Evolutionary conservation across 1,284 basidiomycete species (phyloP).

Genomic region (Ganoderma multipileum): DNA sequence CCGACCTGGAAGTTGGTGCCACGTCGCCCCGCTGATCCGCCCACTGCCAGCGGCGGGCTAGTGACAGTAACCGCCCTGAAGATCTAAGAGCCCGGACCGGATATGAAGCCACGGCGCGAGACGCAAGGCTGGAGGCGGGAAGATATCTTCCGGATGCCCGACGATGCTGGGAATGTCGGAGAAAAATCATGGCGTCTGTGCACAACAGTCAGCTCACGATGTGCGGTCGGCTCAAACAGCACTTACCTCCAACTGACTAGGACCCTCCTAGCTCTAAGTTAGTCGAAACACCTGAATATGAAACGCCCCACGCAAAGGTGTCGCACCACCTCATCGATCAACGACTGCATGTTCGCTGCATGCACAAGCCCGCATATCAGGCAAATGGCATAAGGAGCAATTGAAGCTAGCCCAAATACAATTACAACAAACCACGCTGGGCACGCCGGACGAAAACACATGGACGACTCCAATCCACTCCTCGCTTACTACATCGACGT

Average conservation of each 20-base stretch:
- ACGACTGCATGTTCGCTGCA: not conserved
- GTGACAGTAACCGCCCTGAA: not conserved
- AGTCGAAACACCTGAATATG: not conserved
- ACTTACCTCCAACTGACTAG: not conserved
- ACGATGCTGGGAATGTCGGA: not conserved
- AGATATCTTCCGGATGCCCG: not conserved
- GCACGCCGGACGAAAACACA: not conserved
- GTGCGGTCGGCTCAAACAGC: not conserved
- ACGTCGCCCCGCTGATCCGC: not conserved
- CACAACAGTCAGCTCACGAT: not conserved
- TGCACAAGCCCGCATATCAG: not conserved
- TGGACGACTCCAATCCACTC: not conserved
- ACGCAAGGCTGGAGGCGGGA: not conserved
- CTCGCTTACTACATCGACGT: not conserved
- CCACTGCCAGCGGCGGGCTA: not conserved
- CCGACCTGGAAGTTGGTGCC: not conserved
- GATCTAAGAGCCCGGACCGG: not conserved
- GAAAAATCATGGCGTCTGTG: not conserved
- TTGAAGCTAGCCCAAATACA: not conserved
- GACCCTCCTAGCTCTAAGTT: not conserved
- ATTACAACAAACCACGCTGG: not conserved
- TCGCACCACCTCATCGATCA: too few relatives aligned
- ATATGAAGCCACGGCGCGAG: not conserved
- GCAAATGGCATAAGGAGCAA: not conserved
- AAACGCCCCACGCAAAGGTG: not conserved